Evolutionary conservation across 1,284 basidiomycete species (phyloP).

Genomic region (Irpex sp.): DNA sequence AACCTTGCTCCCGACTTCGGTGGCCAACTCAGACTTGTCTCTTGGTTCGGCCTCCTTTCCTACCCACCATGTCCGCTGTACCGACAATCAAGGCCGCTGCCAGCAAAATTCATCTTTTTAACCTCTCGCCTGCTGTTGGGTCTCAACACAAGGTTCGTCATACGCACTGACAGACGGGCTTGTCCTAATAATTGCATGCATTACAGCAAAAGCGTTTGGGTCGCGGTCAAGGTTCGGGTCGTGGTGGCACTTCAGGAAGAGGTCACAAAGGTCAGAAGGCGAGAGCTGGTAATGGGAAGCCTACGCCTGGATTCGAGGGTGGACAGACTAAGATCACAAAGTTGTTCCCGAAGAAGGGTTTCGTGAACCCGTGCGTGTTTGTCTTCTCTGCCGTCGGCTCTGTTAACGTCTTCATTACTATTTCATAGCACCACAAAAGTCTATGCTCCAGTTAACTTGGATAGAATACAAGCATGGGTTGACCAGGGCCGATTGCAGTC

Average conservation of each 20-base stretch:
- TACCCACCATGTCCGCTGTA: conserved; percentile 6
- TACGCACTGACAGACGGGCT: conserved; percentile 3
- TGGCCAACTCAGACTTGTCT: background rate
- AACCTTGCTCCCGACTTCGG: background rate
- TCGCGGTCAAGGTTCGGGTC: conserved; percentile 86
- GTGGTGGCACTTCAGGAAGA: conserved; percentile 89
- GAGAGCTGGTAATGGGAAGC: conserved; percentile 86
- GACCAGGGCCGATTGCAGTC: conserved; percentile 80
- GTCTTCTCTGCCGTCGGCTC: conserved; percentile 4
- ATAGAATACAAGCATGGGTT: conserved; percentile 90
- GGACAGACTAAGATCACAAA: conserved; percentile 95
- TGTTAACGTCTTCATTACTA: background rate
- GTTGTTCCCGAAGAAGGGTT: conserved; percentile 91
- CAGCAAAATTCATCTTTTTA: conserved; percentile 42
- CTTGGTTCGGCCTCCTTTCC: background rate
- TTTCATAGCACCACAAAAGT: conserved; percentile 59
- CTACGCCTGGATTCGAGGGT: conserved; percentile 86
- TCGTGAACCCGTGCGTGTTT: conserved; percentile 80
- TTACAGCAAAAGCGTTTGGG: conserved; percentile 89
- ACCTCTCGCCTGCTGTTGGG: conserved; percentile 56
- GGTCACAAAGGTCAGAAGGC: conserved; percentile 97
- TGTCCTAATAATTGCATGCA: conserved; percentile 1
- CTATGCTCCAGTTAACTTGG: conserved; percentile 84
- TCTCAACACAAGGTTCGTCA: conserved; percentile 58
- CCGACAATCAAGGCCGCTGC: conserved; percentile 15